Evolutionary conservation across 768 basidiomycete species (phyloP), one percentile per base, ranked within the genome.

Genomic region (Sarcodon sp.): DNA sequence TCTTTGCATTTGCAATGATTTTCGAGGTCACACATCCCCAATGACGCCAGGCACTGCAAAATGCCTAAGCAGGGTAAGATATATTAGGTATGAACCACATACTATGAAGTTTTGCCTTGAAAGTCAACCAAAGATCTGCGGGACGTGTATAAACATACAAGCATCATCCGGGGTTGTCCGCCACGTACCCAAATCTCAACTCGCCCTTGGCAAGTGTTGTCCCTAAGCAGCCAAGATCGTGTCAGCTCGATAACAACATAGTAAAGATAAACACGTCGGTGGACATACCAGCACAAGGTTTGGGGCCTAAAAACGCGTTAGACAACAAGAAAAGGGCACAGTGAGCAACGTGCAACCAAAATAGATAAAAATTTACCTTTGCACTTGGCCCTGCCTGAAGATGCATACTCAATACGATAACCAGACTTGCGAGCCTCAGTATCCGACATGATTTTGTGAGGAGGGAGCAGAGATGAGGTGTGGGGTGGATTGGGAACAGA

Each of bases 11-110:
- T 16, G 58, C 59, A 33, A 94, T 55, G 44, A 91, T 77, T 57
- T 73, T 78, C 15, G 69, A 39, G 0, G 89, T 90, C 6, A 75
- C 72, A 59, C 91, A 93, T 15, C 90, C 90, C 89, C 89, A 94
- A 58, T 94, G 91, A 53, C 88, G 79, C 87, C 87, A 94, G 33
- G 71, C 62, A 58, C 86, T 88, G 43, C 27, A 45, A n/a, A 43
- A 36, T 53, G 2, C 21, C 6, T 10, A 34, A 18, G 35, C 33
- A n/a, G 53, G 49, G 39, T 16, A 44, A 4, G 45, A 41, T 27
- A 43, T 27, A 32, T 13, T 37, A 44, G 15, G 39, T 16, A 45
- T 10, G 35, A 36, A 21, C n/a, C 31, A 66, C 69, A 55, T 61
- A 87, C 87, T 84, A 86, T 55, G 61, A 71, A 7, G 76, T 75